Evolutionary conservation across 495 filamentous ascomycete species (phyloP).

Genomic region (Neurospora sp.): DNA sequence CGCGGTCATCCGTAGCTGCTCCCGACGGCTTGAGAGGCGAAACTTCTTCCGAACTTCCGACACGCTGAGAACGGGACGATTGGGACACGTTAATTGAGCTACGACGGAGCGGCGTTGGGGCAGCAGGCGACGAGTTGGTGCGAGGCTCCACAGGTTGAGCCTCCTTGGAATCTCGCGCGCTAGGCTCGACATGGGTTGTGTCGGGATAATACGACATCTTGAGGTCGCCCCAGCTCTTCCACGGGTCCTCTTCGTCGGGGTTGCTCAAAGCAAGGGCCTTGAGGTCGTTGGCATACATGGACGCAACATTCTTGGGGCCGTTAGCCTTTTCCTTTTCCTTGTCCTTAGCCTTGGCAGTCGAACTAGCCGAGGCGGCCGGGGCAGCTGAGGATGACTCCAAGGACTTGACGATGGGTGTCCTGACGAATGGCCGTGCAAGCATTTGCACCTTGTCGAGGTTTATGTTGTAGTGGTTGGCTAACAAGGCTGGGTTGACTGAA

Average conservation of each 20-base stretch:
- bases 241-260: conserved; percentile 30
- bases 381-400: neutral
- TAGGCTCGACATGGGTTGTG: conserved; percentile 5
- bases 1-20: conserved; percentile 40
- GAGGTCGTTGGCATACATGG: conserved; percentile 68
- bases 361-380: conserved; percentile 22
- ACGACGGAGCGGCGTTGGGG: conserved; percentile 38
- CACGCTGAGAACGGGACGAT: conserved; percentile 26
- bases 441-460: conserved; percentile 80
- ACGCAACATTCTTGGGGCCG: conserved; percentile 31
- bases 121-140: conserved; percentile 21
- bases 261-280: conserved; percentile 50
- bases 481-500: conserved; percentile 57
- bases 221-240: conserved; percentile 41
- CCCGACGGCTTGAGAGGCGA: conserved; percentile 20
- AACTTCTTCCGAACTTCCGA: conserved; percentile 25
- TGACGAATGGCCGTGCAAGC: conserved; percentile 73
- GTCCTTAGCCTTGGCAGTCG: neutral
- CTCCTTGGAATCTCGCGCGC: neutral
- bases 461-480: conserved; percentile 88
- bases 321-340: conserved; percentile 43
- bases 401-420: conserved; percentile 37
- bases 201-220: conserved; percentile 38
- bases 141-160: conserved; percentile 4
- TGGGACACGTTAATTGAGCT: conserved; percentile 30